A percentile compares a stretch with the other conserved stretches of the same genome.
Evolutionary conservation across 1,284 basidiomycete genomes (phyloP).

Genomic region (Ustilago sp.): DNA sequence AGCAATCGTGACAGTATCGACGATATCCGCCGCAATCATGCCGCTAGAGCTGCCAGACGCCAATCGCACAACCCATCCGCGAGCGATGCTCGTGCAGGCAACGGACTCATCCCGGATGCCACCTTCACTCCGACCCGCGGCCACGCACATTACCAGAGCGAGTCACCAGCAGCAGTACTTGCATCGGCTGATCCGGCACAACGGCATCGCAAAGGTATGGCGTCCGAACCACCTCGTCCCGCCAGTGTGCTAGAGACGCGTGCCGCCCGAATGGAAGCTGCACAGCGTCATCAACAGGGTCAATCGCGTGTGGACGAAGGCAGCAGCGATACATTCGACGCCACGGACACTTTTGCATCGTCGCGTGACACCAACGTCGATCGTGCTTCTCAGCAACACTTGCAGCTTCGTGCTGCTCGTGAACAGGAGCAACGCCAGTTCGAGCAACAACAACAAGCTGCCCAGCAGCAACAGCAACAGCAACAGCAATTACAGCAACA

Average conservation of each 20-base stretch:
- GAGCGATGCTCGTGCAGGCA: constrained; percentile 13
- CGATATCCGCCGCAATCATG: constrained; percentile 61
- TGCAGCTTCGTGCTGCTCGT: constrained; percentile 31
- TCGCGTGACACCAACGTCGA: constrained; percentile 48
- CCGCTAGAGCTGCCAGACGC: constrained; percentile 48
- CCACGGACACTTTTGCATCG: constrained; percentile 36
- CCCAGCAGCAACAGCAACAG: constrained; percentile 21
- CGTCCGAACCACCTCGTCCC: constrained; percentile 51
- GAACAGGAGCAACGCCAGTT: constrained; percentile 20
- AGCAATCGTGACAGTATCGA: constrained; percentile 62
- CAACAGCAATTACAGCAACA: constrained; percentile 19
- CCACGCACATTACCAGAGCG: constrained; percentile 30
- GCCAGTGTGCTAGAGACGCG: constrained; percentile 57
- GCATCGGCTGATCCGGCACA: constrained; percentile 30
- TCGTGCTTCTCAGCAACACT: constrained; percentile 35
- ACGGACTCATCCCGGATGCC: constrained; percentile 33
- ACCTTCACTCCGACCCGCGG: constrained; percentile 27
- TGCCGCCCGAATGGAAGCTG: constrained; percentile 36
- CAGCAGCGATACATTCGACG: constrained; percentile 43
- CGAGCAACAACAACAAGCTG: constrained; percentile 19
- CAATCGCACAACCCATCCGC: constrained; percentile 29
- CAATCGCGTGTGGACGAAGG: constrained; percentile 32
- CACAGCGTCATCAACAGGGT: constrained; percentile 36
- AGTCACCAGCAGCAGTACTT: constrained; percentile 18
- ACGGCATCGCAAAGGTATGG: constrained; percentile 34